Percentiles rank a stretch among this genome's conserved stretches.
Evolutionary conservation across 352 stramenopile genomes (phyloP).

Genomic region (Plasmopara halstedii): DNA sequence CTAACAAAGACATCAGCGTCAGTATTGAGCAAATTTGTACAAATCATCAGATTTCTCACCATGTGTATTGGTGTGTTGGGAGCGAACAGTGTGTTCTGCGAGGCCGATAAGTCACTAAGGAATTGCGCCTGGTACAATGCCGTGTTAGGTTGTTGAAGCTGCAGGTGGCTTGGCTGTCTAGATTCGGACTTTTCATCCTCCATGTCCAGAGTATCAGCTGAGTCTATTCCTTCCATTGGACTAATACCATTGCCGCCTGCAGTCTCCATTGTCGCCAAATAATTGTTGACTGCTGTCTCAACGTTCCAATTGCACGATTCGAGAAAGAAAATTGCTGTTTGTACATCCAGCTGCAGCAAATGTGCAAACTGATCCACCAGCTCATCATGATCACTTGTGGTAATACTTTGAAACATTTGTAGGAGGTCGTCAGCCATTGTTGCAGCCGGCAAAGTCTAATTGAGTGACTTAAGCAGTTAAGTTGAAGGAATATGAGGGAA

Average conservation of each 20-base stretch:
- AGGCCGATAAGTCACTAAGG: constrained; percentile 55
- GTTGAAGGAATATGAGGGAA: no score
- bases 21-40: background rate
- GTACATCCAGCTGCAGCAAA: constrained; percentile 57
- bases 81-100: constrained; percentile 46
- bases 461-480: background rate
- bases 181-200: constrained; percentile 25
- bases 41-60: constrained; percentile 20
- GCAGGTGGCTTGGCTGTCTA: constrained; percentile 3
- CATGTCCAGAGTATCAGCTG: constrained; percentile 46
- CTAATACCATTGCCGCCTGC: constrained; percentile 8
- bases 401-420: constrained; percentile 86
- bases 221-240: constrained; percentile 22
- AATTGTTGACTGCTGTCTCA: constrained; percentile 77
- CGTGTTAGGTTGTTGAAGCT: constrained; percentile 19
- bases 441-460: background rate
- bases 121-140: constrained; percentile 44
- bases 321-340: constrained; percentile 76
- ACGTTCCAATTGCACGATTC: constrained; percentile 88
- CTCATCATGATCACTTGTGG: constrained; percentile 76
- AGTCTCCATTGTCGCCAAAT: constrained; percentile 59
- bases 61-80: constrained; percentile 47
- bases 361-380: constrained; percentile 78
- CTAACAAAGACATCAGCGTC: constrained; percentile 11
- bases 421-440: constrained; percentile 74